Evolutionary conservation across 768 basidiomycete species (phyloP).

Genomic region (Trametes villosa): DNA sequence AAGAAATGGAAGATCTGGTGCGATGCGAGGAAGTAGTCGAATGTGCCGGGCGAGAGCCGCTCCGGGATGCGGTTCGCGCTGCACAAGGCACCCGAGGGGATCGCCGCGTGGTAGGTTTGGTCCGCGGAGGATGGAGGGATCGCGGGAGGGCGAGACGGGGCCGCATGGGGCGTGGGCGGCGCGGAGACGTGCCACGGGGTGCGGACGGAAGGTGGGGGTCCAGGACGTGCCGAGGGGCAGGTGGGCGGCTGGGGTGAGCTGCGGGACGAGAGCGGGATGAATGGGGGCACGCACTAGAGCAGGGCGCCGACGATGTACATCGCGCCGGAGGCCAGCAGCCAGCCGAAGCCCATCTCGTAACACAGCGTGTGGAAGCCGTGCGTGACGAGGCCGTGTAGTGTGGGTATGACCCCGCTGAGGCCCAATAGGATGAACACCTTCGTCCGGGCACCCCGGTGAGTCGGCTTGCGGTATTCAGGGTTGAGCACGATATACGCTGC

Average conservation of each 20-base stretch:
- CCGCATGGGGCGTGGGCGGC: not conserved
- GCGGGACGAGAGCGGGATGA: not conserved
- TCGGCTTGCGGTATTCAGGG: slow-evolving; percentile 76
- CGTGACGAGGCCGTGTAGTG: slow-evolving; percentile 61
- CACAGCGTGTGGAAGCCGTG: slow-evolving; percentile 62
- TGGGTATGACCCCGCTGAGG: slow-evolving; percentile 67
- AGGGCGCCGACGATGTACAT: slow-evolving; percentile 82
- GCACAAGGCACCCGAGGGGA: slow-evolving; percentile 11
- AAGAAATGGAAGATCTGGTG: slow-evolving; percentile 91
- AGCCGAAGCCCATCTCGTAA: slow-evolving; percentile 68
- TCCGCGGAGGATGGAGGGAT: not conserved
- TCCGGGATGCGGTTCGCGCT: slow-evolving; percentile 89
- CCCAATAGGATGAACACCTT: slow-evolving; percentile 81
- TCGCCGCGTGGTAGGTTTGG: not conserved
- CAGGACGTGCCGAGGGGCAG: not conserved
- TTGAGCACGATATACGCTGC: slow-evolving; percentile 78
- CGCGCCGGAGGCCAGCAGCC: slow-evolving; percentile 69
- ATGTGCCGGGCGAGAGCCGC: slow-evolving; percentile 69
- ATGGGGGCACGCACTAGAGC: slow-evolving; percentile 67
- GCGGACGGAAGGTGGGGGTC: not conserved
- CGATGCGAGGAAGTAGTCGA: slow-evolving; percentile 79
- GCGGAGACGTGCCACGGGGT: not conserved
- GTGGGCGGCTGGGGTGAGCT: not conserved
- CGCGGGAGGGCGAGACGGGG: not conserved
- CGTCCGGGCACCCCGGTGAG: slow-evolving; percentile 77